Base-by-base conservation (phyloP, 2,329 filamentous ascomycete genomes). In the Xylariaceae sp. region DNA sequence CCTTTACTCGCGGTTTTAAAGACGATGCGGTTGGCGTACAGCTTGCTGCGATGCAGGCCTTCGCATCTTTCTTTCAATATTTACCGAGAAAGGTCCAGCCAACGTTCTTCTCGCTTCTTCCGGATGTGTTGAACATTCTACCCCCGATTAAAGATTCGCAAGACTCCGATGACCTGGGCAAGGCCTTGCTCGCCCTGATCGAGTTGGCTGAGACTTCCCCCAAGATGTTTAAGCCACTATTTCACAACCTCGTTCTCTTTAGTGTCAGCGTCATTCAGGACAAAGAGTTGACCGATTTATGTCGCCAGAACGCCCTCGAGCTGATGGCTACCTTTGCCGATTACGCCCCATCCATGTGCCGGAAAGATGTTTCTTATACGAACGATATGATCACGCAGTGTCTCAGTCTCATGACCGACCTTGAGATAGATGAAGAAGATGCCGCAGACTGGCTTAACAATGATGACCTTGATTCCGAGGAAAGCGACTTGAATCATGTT, bases 381-480 rank as follows among this genome's bases (percentile, higher is more conserved):
- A 86, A 83, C 57, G 91, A 96, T 61, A 99, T 99, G 94, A 95
- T 99, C 61, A 97, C 91, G 0, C 94, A 99, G 72, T 99, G 94
- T 71, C 76, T 99, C 63, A 97, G 92, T 64, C 75, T 99, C 64
- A 99, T 99, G 94, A 97, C 94, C 3, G 94, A 99, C 69, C 86
- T 99, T 58, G 94, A 91, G 40, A 80, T 86, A 58, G 94, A 97
- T 63, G 94, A 99, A 64, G 92, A 99, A 53, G 91, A 97, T 75
- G 92, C 91, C 3, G 78, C 86, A 19, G 94, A 97, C 64, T 99
- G 94, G 94, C 88, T 96, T 62, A 80, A 85, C 3, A 89, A 89
- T 30, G 94, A 99, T 69, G 94, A 99, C 76, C 85, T 96, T 61
- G 94, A 99, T 61, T 84, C 90, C 56, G 94, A 97, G 64, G 94